These are phyloP conservation scores for Tetrahymena malaccensis DNA, from an alignment of 73 alveolate species.

Conservation along the genomic window DNA sequence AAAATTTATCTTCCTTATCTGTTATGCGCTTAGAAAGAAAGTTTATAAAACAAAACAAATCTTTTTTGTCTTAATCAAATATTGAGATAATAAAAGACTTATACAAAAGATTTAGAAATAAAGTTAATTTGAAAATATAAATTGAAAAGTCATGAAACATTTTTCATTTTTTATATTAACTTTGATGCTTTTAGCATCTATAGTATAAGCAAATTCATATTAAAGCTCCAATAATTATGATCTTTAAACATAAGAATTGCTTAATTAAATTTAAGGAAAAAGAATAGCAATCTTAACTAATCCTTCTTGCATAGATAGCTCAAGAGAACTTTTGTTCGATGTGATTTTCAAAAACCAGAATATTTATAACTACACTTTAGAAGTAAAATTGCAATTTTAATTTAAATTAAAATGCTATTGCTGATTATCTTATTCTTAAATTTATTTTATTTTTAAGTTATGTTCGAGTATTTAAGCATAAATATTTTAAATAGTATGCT, in stretches of 20 bases:
- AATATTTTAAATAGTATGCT: background rate
- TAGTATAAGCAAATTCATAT: background rate
- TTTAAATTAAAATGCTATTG: background rate
- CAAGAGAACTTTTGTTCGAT: background rate
- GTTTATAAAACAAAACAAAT: too few species aligned
- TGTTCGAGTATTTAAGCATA: background rate
- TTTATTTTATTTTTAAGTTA: too few species aligned
- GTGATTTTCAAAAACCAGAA: background rate
- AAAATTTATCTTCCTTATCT: background rate
- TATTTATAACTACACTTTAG: background rate
- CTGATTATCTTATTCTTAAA: too few species aligned
- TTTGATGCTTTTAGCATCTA: background rate
- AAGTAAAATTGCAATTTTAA: background rate
- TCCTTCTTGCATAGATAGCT: background rate
- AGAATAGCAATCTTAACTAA: background rate
- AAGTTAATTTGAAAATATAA: too few species aligned
- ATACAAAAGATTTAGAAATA: background rate
- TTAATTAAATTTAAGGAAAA: background rate
- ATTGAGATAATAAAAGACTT: too few species aligned
- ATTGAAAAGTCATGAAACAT: background rate
- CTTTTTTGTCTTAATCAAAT: too few species aligned
- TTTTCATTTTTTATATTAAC: background rate
- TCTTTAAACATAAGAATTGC: background rate
- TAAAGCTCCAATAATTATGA: background rate
- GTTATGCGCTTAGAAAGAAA: background rate